Base-by-base conservation (phyloP, 2,329 filamentous ascomycete genomes). In the Acrocalymma vagum region DNA sequence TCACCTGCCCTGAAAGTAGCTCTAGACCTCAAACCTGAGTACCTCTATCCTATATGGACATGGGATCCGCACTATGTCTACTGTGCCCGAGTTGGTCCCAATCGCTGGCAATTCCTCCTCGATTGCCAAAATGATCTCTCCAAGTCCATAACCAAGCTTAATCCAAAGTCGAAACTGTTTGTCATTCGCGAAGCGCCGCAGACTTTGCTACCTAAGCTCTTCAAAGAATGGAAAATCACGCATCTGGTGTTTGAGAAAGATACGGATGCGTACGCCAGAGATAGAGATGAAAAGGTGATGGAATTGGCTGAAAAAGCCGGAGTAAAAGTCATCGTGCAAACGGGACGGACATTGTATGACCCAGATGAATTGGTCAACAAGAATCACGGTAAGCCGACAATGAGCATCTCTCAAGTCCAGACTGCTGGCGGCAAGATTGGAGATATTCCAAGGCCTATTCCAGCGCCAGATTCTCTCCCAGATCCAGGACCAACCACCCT, bases 21-120 rank as follows among this genome's bases (percentile, higher is more conserved):
- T 0, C 70, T 92, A 6, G 84, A 87, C 42, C 75, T 91, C 6
- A 76, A 87, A 1, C 86, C 87, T 1, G 79, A 80, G 36, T 82
- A 79, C 14, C 72, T 92, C 17, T 91, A 86, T 74, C 87, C 87
- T 1, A 80, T 91, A 29, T 92, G 88, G 78, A 89, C 85, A 2
- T 92, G 87, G 86, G 87, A 90, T 62, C 87, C 87, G 41, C 86
- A 91, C 63, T 91, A 91, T 62, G 86, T 91, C 17, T 90, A 90
- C 62, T 79, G 79, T 21, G 82, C 84, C 1, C 79, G 87, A 42
- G 86, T 85, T 4, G 86, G 86, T 0, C 73, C 82, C 7, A 92
- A 92, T 58, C 76, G 88, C 53, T 91, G 86, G 85, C 84, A 88
- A 55, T 91, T 40, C 45, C 83, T 83, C 14, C 76, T 90, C 16